Base-by-base conservation (phyloP, 202 grass and related monocot species). In the Sporobolus alterniflorus region DNA sequence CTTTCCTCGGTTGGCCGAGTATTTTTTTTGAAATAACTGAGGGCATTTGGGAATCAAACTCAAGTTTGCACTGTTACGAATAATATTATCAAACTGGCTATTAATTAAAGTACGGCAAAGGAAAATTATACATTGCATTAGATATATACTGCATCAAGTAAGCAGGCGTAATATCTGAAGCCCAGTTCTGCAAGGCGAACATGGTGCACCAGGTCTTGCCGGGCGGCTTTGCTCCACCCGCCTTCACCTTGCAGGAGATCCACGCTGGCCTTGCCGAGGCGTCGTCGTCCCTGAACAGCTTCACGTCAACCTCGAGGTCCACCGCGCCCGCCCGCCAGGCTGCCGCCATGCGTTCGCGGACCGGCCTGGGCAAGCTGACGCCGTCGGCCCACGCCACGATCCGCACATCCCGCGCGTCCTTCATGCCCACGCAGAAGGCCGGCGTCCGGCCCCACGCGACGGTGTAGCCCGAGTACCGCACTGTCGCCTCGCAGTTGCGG, bases 111-210 rank as follows among this genome's bases (percentile, higher is more conserved):
- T 43, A 41, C 2, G 12, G 14, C 29, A 28, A 47, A 30, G 7
- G 0, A 47, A 29, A 71, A 18, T 1, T 71, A 47, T 11, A 51
- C 16, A 29, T 7, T 7, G 32, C 9, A 0, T 72, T 26, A 51
- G 46, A 51, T 33, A 52, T 32, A 32, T 31, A 51, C 29, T 50
- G 69, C 46, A 55, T 75, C 73, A n/a, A 55, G 21, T 36, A 61
- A 43, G 34, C 52, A 26, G 73, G 73, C 20, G 22, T 4, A 61
- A 75, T 43, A 61, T 75, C 73, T 2, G 73, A 75, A 3, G 73
- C 73, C 84, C 76, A 86, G 22, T 86, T 80, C 69, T 80, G 20
- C 14, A 57, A 10, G 30, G 59, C 46, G 26, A 86, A 65, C 17
- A 31, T 8, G 28, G 59, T 63, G 28, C 28, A 63, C 59, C 59